phyloP scores from a whole-genome alignment of 2,329 filamentous ascomycete species.

The Verticillium tricorpus region DNA sequence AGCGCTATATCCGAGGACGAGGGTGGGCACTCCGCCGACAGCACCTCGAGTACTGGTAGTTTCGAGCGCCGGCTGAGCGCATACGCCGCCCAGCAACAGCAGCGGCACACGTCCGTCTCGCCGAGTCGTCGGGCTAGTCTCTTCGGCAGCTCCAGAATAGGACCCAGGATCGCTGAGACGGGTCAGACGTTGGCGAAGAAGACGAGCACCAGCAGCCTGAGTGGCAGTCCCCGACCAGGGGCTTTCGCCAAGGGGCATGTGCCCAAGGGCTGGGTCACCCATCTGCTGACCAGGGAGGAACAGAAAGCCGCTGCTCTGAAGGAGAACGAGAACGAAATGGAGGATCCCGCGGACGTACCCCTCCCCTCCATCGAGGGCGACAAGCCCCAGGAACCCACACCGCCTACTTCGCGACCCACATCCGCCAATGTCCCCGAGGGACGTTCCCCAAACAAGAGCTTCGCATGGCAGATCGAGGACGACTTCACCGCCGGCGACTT shows the following conservation, averaged over 20 bases:
- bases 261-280: conserved; percentile 15
- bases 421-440: conserved; percentile 10
- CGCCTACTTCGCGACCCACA: conserved; percentile 16
- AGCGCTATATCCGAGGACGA: conserved; percentile 17
- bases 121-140: conserved; percentile 22
- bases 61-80: conserved; percentile 6
- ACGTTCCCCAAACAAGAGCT: conserved; percentile 45
- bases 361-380: conserved; percentile 26
- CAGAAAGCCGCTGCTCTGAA: conserved; percentile 3
- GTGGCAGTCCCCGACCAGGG: conserved; percentile 5
- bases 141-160: conserved; percentile 26
- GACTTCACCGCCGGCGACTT: conserved; percentile 55
- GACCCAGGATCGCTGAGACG: conserved; percentile 23
- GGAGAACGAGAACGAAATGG: conserved; percentile 1
- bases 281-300: conserved; percentile 14
- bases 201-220: conserved; percentile 18
- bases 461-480: conserved; percentile 51
- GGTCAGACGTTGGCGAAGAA: conserved; percentile 26
- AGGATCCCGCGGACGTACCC: conserved; percentile 20
- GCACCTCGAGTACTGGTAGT: conserved; percentile 11
- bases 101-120: conserved; percentile 10
- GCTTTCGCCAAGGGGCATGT: conserved; percentile 14
- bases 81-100: conserved; percentile 11
- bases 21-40: conserved; percentile 11
- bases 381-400: conserved; percentile 9